phyloP scores from a whole-genome alignment of 148 eudicot genomes.

The Chenopodium formosanum region DNA sequence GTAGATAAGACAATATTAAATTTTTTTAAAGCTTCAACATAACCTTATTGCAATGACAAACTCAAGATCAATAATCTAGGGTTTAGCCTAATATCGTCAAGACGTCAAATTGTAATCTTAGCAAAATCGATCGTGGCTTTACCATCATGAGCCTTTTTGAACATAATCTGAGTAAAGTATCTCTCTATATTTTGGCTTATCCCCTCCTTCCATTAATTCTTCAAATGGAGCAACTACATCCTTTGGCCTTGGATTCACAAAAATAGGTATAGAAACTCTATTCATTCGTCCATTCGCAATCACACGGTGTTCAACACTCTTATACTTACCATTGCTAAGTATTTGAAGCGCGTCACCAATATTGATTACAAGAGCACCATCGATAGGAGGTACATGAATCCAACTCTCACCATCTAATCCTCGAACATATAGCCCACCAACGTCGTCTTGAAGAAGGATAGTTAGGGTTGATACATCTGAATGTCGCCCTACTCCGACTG shows the following conservation, averaged over 20 bases:
- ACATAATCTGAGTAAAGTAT: constrained; percentile 35
- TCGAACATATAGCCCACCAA: constrained; percentile 13
- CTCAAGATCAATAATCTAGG: no score
- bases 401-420: constrained; percentile 14
- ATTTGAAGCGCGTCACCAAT: constrained; percentile 38
- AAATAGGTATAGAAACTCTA: constrained; percentile 34
- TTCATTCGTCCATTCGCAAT: constrained; percentile 22
- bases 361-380: constrained; percentile 34
- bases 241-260: constrained; percentile 28
- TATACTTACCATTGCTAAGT: constrained; percentile 38
- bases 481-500: constrained; percentile 34
- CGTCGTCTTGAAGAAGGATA: constrained; percentile 39
- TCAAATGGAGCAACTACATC: constrained; percentile 27
- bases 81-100: no score
- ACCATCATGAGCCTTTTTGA: constrained; percentile 37
- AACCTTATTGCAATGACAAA: no score
- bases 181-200: constrained; percentile 28
- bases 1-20: no score
- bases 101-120: background rate
- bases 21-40: no score
- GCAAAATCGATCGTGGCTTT: constrained; percentile 32
- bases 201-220: constrained; percentile 26
- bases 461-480: constrained; percentile 36
- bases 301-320: constrained; percentile 44
- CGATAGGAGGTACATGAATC: constrained; percentile 33